Base-by-base conservation (phyloP, 768 basidiomycete species). In the Punctularia strigosozonata region DNA sequence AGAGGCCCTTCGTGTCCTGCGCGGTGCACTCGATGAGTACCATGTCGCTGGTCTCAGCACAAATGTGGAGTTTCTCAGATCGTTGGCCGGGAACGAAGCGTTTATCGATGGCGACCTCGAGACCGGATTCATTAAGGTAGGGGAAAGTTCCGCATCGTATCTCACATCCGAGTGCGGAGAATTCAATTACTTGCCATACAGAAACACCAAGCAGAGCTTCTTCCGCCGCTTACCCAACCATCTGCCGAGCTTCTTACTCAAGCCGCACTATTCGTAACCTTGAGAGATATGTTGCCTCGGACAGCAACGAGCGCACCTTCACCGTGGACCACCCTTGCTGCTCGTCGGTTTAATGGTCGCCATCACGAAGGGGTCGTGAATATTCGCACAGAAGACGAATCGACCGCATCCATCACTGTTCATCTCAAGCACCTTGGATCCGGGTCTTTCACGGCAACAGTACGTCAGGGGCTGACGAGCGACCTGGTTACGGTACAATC, bases 21-120 rank as follows among this genome's bases (percentile, higher is more conserved):
- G 85, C 3, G 77, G 75, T 40, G 89, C 87, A 4, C 58, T 95
- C 28, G 86, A 82, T 38, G 80, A 91, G 46, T 97, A 94, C 54
- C 76, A 80, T 50, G 84, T 95, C 36, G 88, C 90, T 1, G 91
- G 91, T 14, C 80, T 92, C 10, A 75, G 84, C 8, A 94, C 91
- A 4, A 97, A 97, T 51, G 68, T 97, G 21, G 86, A 91, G 52
- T 97, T 95, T 55, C 61, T 97, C 44, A 65, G 80, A 36, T 68
- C 66, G 0, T 67, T 97, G 36, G 83, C 89, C 0, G 80, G 77
- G 1, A 81, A 94, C 52, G 48, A 68, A 28, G 71, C 81, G 2
- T 97, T 97, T 53, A 68, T 85, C 13, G 60, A 69, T 22, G 85
- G 68, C 18, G 78, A 91, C 42, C 73, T 97, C 8, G 91, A 95